Base-by-base conservation (phyloP, 129 eudicot genomes). In the Chrysanthemum makinoi region DNA sequence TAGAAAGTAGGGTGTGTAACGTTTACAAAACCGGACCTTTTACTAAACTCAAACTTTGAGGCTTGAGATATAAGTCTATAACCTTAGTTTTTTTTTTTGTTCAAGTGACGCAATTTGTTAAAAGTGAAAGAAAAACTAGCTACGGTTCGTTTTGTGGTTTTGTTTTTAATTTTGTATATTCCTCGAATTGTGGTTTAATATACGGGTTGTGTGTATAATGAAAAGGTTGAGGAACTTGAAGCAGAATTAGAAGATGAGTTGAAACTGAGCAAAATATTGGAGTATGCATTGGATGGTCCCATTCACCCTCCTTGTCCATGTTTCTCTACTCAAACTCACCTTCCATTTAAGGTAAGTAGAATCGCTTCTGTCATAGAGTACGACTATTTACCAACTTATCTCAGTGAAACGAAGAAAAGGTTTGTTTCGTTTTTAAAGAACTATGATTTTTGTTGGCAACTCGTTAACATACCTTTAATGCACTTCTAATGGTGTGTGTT, bases 161-260 rank as follows among this genome's bases (percentile, higher is more conserved):
- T 39, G 10, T 39, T 7, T 39, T 39, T 39, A 39, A 6, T 6
- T 39, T 7, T 39, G 2, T 39, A 39, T 7, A 7, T 6, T 39
- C 10, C 2, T 39, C 10, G 46, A 39, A 39, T 39, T 6, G 10
- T 39, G 46, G 57, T 18, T 12, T 66, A 0, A 48, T 49, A 67
- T 12, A 35, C 35, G n/a, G 44, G 69, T 52, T 44, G 4, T 62
- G 55, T 57, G 30, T 28, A 43, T 65, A 48, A 44, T 54, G 58
- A n/a, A 75, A 83, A 92, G 98, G 96, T 94, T 51, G 80, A 87
- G 50, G 79, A 79, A 75, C 77, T 94, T 77, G 84, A 89, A 75
- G 82, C 70, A 22, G 96, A 88, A 53, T 74, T 89, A 62, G 85
- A 87, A 60, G 91, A 83, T 65, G 95, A 94, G 77, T 74, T 89